Base-by-base conservation (phyloP, 805 yeast genomes). In the Candida nemodendra region DNA sequence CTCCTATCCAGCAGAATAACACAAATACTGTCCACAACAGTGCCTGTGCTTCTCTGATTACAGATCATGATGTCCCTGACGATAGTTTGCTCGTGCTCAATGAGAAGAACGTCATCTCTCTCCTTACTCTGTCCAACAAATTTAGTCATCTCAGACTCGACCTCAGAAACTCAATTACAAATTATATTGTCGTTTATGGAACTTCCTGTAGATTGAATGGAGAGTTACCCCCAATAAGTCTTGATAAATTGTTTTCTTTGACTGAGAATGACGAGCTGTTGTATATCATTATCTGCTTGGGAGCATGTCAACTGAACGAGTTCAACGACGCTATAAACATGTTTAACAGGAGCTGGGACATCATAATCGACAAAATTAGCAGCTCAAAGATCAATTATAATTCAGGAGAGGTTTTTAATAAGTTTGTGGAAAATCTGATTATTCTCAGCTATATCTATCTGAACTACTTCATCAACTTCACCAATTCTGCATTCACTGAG, bases 401-500 rank as follows among this genome's bases (percentile, higher is more conserved):
- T 35, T 51, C 57, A 9, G 61, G 55, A 11, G 56, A 50, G 22
- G 36, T 43, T 12, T 56, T 56, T 41, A 42, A 48, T 36, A 68
- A 67, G 32, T 69, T 75, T 40, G 61, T 76, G 34, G 69, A 68
- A 38, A 68, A 72, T 38, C 61, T 76, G 26, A 72, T 71, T 23
- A 49, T 74, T 15, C 52, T 77, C 22, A 57, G 72, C 19, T 67
- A 58, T 45, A 61, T 74, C 11, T 70, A 71, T 41, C 52, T 74
- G 32, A 59, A 64, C 18, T 64, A 65, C 50, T 62, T 69, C 36
- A 54, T 62, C 27, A 57, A 63, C n/a, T 43, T 54, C 26, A 38
- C 37, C 30, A 56, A 56, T 31, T 35, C 41, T 12, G 29, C 42
- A 8, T 24, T 21, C 16, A 22, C 36, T 8, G 39, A 32, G 8